Evolutionary conservation across 257 asterid genomes (phyloP).

Genomic region (Handroanthus guayacan): DNA sequence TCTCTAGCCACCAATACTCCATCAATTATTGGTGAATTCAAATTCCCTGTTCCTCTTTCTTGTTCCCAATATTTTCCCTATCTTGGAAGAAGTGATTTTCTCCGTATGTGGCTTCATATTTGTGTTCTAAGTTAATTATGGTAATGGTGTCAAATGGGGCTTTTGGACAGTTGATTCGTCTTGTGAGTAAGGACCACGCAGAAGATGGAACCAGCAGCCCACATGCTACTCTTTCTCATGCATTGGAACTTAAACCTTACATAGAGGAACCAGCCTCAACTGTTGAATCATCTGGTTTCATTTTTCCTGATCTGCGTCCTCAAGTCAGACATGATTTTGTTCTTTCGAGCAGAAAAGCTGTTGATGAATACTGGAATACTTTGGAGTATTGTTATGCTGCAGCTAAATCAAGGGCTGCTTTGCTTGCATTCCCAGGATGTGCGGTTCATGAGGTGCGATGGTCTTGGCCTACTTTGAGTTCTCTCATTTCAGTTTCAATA

Average conservation of each 20-base stretch:
- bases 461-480: conserved; percentile 16
- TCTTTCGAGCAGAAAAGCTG: conserved; percentile 79
- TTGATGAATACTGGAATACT: conserved; percentile 92
- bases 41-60: background rate
- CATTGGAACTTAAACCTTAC: conserved; percentile 91
- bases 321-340: conserved; percentile 92
- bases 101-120: conserved; percentile 32
- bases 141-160: conserved; percentile 39
- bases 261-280: conserved; percentile 86
- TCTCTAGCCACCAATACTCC: conserved; percentile 11
- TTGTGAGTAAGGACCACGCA: conserved; percentile 61
- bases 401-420: conserved; percentile 78
- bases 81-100: conserved; percentile 24
- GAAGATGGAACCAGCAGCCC: conserved; percentile 60
- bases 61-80: conserved; percentile 1
- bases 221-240: conserved; percentile 71
- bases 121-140: conserved; percentile 31
- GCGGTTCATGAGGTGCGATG: conserved; percentile 80
- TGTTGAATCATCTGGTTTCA: conserved; percentile 52
- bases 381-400: conserved; percentile 91
- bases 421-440: conserved; percentile 95
- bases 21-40: conserved; percentile 10
- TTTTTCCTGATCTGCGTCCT: conserved; percentile 86
- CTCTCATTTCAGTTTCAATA: conserved; percentile 13
- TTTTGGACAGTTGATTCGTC: conserved; percentile 84